phyloP scores from a whole-genome alignment of 1,139 yeast genomes.

The Suhomyces anneliseae region DNA sequence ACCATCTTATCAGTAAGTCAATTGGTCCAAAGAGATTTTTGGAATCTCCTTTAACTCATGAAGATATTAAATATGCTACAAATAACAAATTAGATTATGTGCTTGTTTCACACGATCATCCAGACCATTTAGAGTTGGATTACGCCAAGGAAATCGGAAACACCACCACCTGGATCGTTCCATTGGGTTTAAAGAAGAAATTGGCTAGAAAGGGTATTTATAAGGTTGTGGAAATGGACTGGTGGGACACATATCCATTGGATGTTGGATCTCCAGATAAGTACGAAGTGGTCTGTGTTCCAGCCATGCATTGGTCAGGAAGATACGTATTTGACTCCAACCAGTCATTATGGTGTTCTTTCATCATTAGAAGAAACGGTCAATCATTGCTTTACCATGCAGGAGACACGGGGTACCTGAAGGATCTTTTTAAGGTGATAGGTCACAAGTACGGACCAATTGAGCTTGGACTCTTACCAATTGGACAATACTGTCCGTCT shows the following conservation, averaged over 20 bases:
- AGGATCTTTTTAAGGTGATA: conserved; percentile 66
- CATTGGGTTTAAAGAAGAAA: conserved; percentile 67
- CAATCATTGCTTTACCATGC: conserved; percentile 81
- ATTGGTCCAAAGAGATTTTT: conserved; percentile 83
- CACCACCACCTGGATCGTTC: conserved; percentile 77
- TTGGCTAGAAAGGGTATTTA: conserved; percentile 58
- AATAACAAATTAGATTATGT: conserved; percentile 60
- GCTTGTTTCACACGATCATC: conserved; percentile 90
- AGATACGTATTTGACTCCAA: conserved; percentile 76
- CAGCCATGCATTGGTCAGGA: conserved; percentile 99
- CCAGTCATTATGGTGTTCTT: conserved; percentile 85
- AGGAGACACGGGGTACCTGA: conserved; percentile 90
- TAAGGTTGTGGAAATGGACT: conserved; percentile 69
- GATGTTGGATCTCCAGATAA: conserved; percentile 42
- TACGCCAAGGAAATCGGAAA: conserved; percentile 61
- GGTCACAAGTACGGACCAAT: conserved; percentile 64
- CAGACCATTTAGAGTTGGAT: conserved; percentile 81
- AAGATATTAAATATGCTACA: conserved; percentile 57
- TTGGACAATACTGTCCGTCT: conserved; percentile 93
- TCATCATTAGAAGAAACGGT: conserved; percentile 62
- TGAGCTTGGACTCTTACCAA: conserved; percentile 74
- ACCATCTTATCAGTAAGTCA: conserved; percentile 58
- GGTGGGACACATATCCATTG: conserved; percentile 79
- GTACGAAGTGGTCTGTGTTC: conserved; percentile 83
- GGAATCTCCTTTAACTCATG: conserved; percentile 64